A percentile compares a stretch with the other conserved stretches of the same genome.
These are phyloP conservation scores for Leucogyrophana mollusca DNA, from an alignment of 768 basidiomycete species.

Conservation along the genomic window DNA sequence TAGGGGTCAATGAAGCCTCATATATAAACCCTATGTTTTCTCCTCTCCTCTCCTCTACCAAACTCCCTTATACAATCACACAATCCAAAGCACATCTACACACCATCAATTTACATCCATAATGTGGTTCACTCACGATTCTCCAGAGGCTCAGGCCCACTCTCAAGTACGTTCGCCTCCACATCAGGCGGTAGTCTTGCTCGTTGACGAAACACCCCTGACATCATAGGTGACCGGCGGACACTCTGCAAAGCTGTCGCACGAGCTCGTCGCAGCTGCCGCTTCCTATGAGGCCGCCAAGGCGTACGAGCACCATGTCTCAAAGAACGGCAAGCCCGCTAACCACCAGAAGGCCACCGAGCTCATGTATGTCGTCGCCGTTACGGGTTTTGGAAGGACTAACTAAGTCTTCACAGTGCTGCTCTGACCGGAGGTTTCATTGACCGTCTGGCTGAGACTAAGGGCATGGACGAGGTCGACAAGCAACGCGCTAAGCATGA, in stretches of 20 bases:
- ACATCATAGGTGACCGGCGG: slow-evolving; percentile 14
- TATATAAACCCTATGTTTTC: too few species aligned
- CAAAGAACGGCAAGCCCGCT: slow-evolving; percentile 15
- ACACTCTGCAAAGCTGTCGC: slow-evolving; percentile 21
- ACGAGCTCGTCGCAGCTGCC: slow-evolving; percentile 20
- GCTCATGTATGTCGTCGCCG: slow-evolving; percentile 18
- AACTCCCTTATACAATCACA: too few species aligned
- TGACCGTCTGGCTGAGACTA: slow-evolving; percentile 23
- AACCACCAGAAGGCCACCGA: slow-evolving; percentile 21
- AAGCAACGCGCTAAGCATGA: slow-evolving; percentile 17
- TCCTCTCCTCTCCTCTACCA: too few species aligned
- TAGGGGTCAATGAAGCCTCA: too few species aligned
- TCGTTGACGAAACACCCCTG: not conserved
- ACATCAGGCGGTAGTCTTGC: not conserved
- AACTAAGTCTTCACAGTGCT: slow-evolving; percentile 13
- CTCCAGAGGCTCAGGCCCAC: slow-evolving; percentile 23
- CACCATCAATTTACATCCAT: too few species aligned
- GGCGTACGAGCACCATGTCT: slow-evolving; percentile 23
- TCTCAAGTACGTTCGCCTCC: slow-evolving; percentile 7
- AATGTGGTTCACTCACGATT: slow-evolving; percentile 25
- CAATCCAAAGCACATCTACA: too few species aligned
- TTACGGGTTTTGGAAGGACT: not conserved
- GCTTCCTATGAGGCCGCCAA: slow-evolving; percentile 20
- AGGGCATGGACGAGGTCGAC: slow-evolving; percentile 19
- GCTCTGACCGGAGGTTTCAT: slow-evolving; percentile 23